Evolutionary conservation across 2,329 filamentous ascomycete genomes (phyloP).

Genomic region (Microdochium paspali): DNA sequence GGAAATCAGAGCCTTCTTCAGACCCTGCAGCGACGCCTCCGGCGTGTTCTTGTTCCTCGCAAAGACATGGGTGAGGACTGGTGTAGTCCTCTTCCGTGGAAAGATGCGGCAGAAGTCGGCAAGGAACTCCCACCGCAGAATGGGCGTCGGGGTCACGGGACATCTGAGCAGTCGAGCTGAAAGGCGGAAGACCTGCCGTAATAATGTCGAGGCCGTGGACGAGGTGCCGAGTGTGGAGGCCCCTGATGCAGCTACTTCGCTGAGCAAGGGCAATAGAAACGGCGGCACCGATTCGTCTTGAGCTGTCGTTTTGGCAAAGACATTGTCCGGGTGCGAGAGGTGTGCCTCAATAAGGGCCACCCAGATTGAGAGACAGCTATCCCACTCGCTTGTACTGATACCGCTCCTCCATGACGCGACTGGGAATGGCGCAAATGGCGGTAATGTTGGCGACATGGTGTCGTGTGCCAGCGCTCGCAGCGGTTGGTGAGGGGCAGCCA

Average conservation of each 20-base stretch:
- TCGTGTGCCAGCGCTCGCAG: neutral
- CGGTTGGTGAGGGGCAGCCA: neutral
- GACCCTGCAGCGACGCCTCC: slow-evolving; percentile 43
- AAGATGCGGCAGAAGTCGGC: slow-evolving; percentile 60
- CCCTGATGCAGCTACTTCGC: slow-evolving; percentile 36
- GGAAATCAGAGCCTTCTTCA: slow-evolving; percentile 54
- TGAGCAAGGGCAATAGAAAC: slow-evolving; percentile 62
- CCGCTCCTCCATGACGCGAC: slow-evolving; percentile 55
- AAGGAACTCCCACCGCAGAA: slow-evolving; percentile 60
- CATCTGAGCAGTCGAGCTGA: slow-evolving; percentile 43
- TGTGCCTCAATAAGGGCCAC: slow-evolving; percentile 56
- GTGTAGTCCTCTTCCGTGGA: slow-evolving; percentile 49
- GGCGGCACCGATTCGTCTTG: slow-evolving; percentile 47
- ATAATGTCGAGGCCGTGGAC: slow-evolving; percentile 32
- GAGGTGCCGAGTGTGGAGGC: slow-evolving; percentile 22
- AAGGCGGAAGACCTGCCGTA: slow-evolving; percentile 57
- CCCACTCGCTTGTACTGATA: slow-evolving; percentile 65
- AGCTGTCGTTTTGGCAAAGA: slow-evolving; percentile 40
- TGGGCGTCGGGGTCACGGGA: slow-evolving; percentile 26
- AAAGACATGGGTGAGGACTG: slow-evolving; percentile 41
- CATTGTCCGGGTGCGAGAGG: slow-evolving; percentile 44
- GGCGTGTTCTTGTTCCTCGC: slow-evolving; percentile 35
- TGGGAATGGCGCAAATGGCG: slow-evolving; percentile 71
- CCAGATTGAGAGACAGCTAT: slow-evolving; percentile 70
- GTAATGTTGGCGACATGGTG: slow-evolving; percentile 29